phyloP scores from a whole-genome alignment of 345 rosid species.

The Acer yangbiense region DNA sequence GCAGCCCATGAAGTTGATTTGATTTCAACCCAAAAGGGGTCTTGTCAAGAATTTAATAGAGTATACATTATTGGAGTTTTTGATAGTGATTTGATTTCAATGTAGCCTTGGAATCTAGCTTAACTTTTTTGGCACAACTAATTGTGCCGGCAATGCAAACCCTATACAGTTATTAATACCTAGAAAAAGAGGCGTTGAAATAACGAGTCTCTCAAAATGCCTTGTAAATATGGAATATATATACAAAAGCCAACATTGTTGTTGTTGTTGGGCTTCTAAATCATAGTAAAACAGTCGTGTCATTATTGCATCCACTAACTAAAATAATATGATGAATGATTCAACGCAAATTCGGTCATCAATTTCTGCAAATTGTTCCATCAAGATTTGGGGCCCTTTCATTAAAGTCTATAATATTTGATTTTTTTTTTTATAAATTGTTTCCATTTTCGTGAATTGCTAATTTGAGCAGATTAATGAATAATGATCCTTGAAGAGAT shows the following conservation, averaged over 20 bases:
- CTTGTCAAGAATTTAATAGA: background rate
- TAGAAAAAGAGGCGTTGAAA: background rate
- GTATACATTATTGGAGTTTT: background rate
- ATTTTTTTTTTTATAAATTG: no score
- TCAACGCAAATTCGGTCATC: background rate
- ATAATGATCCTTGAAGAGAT: background rate
- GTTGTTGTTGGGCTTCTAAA: background rate
- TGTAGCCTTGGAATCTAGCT: background rate
- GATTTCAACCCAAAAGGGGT: background rate
- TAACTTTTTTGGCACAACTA: background rate
- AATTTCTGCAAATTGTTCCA: background rate
- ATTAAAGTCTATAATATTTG: no score
- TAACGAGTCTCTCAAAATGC: background rate
- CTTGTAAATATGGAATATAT: background rate
- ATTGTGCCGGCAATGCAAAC: background rate
- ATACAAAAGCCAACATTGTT: no score
- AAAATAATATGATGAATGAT: no score
- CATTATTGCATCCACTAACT: background rate
- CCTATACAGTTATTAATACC: background rate
- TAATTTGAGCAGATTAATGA: background rate
- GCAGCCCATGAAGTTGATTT: no score
- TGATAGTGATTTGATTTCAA: background rate
- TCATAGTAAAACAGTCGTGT: background rate
- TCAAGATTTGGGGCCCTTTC: background rate
- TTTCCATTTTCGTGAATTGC: background rate